A percentile compares a stretch with the other conserved stretches of the same genome.
Conservation (phyloP, 169 alveolate genomes). For the Theileria equi region DNA sequence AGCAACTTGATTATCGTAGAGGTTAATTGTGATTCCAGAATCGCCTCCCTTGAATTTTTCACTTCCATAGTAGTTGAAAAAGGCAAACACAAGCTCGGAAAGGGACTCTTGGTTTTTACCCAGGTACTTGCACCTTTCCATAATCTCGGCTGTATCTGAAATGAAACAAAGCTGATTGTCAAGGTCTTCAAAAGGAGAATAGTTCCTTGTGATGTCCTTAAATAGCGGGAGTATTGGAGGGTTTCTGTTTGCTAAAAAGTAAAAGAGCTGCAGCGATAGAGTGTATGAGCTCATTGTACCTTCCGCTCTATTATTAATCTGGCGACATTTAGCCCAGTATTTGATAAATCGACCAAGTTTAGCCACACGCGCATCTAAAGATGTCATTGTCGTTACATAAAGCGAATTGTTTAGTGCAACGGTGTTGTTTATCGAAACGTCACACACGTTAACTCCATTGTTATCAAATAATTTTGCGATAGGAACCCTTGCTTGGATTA, state of each 20-base stretch:
- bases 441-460: constrained; percentile 67
- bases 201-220: constrained; percentile 22
- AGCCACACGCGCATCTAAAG: constrained; percentile 68
- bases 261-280: constrained; percentile 74
- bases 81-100: constrained; percentile 30
- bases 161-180: background rate
- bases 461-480: constrained; percentile 65
- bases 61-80: constrained; percentile 52
- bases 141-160: constrained; percentile 21
- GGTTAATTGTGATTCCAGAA: constrained; percentile 35
- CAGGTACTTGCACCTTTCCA: constrained; percentile 30
- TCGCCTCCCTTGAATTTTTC: constrained; percentile 35
- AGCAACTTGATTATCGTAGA: constrained; percentile 36
- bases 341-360: constrained; percentile 77
- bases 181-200: background rate
- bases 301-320: constrained; percentile 73
- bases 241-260: constrained; percentile 68
- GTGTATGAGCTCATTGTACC: constrained; percentile 81
- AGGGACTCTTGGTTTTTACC: constrained; percentile 30
- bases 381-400: constrained; percentile 64
- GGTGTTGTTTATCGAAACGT: constrained; percentile 78
- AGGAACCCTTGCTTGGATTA: constrained; percentile 76
- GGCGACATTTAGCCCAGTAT: constrained; percentile 80
- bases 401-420: constrained; percentile 77
- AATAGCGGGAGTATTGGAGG: constrained; percentile 76